Percentiles rank a stretch among this genome's conserved stretches.
These are phyloP conservation scores for Capronia epimyces DNA, from an alignment of 2,329 filamentous ascomycete genomes.

Conservation along the genomic window DNA sequence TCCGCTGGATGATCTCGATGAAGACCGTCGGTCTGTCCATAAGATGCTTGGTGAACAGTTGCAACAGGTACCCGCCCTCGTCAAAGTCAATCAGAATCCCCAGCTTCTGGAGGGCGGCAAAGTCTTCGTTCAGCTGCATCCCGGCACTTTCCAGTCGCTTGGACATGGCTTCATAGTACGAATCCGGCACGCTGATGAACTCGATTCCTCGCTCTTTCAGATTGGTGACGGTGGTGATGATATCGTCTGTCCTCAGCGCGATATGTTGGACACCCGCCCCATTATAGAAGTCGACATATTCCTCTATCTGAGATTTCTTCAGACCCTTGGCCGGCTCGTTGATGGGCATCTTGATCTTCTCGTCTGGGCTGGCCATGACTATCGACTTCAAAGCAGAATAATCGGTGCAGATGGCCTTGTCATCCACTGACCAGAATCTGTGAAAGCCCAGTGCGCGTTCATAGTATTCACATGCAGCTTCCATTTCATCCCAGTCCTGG, in stretches of 20 bases:
- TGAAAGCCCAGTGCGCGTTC: slow-evolving; percentile 87
- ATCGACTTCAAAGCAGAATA: slow-evolving; percentile 83
- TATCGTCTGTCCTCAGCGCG: slow-evolving; percentile 74
- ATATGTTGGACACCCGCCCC: slow-evolving; percentile 92
- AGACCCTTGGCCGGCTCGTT: slow-evolving; percentile 90
- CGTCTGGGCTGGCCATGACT: slow-evolving; percentile 82
- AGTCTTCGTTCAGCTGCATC: slow-evolving; percentile 65
- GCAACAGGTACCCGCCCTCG: slow-evolving; percentile 75
- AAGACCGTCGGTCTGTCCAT: slow-evolving; percentile 95
- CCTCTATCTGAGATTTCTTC: slow-evolving; percentile 90
- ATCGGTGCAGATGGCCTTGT: slow-evolving; percentile 86
- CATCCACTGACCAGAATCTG: slow-evolving; percentile 95
- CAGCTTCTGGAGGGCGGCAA: slow-evolving; percentile 67
- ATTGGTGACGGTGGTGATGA: slow-evolving; percentile 69
- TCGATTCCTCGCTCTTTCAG: slow-evolving; percentile 83
- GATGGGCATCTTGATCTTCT: slow-evolving; percentile 94
- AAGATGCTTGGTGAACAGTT: slow-evolving; percentile 76
- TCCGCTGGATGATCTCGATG: slow-evolving; percentile 89
- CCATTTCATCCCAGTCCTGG: slow-evolving; percentile 90
- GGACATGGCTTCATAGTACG: slow-evolving; percentile 77
- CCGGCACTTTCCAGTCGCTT: slow-evolving; percentile 61
- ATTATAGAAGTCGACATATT: slow-evolving; percentile 84
- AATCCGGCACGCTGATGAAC: slow-evolving; percentile 83
- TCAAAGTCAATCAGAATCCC: slow-evolving; percentile 95
- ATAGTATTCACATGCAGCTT: slow-evolving; percentile 64